A percentile compares a stretch with the other conserved stretches of the same genome.
phyloP scores from a whole-genome alignment of 2,329 filamentous ascomycete genomes.

The Trichophyton benhamiae region DNA sequence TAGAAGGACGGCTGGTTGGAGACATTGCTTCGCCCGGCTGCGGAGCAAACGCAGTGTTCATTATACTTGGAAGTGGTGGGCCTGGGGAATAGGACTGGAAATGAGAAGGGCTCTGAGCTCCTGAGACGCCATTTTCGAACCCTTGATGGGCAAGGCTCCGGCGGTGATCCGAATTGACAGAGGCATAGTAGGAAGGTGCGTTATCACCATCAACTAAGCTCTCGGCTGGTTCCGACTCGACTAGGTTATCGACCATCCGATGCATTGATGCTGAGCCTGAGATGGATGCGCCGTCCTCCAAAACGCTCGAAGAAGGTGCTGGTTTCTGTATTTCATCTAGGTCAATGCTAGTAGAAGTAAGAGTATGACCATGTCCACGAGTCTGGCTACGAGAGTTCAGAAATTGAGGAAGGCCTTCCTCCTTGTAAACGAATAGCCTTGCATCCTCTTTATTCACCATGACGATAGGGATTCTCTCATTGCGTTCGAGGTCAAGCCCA shows the following conservation, averaged over 20 bases:
- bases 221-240: conserved; percentile 32
- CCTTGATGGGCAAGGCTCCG: not conserved
- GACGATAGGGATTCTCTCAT: conserved; percentile 38
- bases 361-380: conserved; percentile 26
- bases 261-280: conserved; percentile 41
- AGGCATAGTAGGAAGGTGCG: not conserved
- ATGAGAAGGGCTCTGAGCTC: conserved; percentile 1
- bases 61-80: conserved; percentile 25
- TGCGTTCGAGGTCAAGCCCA: conserved; percentile 46
- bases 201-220: conserved; percentile 6
- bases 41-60: conserved; percentile 31
- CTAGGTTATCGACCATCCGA: conserved; percentile 47
- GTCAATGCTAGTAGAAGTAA: conserved; percentile 31
- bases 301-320: conserved; percentile 13
- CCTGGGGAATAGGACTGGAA: conserved; percentile 13
- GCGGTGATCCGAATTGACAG: not conserved
- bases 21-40: conserved; percentile 26
- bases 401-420: conserved; percentile 41
- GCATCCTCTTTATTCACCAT: conserved; percentile 35
- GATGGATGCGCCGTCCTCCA: conserved; percentile 24
- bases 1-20: conserved; percentile 22
- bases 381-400: conserved; percentile 28
- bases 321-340: conserved; percentile 28
- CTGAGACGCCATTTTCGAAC: not conserved
- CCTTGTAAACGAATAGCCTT: conserved; percentile 41